Evolutionary conservation across 176 grass and related monocot species (phyloP).

Genomic region (Oryza brachyantha): DNA sequence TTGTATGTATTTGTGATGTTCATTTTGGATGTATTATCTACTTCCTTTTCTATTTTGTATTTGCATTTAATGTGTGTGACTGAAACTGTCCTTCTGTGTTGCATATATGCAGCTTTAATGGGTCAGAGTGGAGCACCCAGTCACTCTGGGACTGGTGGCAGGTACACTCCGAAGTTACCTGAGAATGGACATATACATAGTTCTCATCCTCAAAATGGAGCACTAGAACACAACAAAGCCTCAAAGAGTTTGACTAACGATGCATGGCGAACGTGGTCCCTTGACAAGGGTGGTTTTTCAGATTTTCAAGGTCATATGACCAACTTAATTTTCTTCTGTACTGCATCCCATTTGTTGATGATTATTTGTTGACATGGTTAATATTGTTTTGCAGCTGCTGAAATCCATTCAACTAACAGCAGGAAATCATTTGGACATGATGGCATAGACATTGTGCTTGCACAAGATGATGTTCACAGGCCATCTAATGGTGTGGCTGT

Average conservation of each 20-base stretch:
- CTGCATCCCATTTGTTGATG: constrained; percentile 17
- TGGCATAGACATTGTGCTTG: constrained; percentile 18
- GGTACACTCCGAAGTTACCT: constrained; percentile 8
- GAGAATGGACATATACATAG: constrained; percentile 27
- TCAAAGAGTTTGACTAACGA: constrained; percentile 32
- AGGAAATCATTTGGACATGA: constrained; percentile 16
- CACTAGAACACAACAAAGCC: constrained; percentile 26
- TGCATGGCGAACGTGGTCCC: constrained; percentile 58
- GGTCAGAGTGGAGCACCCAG: constrained; percentile 4
- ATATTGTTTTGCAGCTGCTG: constrained; percentile 51
- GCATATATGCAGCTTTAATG: constrained; percentile 32
- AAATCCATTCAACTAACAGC: constrained; percentile 46
- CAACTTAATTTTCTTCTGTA: constrained; percentile 18
- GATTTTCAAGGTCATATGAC: constrained; percentile 54
- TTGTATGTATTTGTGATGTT: not conserved
- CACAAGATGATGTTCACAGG: constrained; percentile 24
- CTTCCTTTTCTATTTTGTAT: constrained; percentile 3
- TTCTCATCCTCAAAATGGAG: constrained; percentile 48
- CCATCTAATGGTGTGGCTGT: constrained; percentile 35
- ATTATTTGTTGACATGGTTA: constrained; percentile 33
- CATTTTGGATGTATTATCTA: not conserved
- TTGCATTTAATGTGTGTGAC: not conserved
- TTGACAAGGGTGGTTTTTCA: constrained; percentile 46
- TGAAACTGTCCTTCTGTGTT: constrained; percentile 1
- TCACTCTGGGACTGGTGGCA: not conserved